These are phyloP conservation scores for Pelargonium citronellum DNA, from an alignment of 441 rosid genomes.

Conservation along the genomic window DNA sequence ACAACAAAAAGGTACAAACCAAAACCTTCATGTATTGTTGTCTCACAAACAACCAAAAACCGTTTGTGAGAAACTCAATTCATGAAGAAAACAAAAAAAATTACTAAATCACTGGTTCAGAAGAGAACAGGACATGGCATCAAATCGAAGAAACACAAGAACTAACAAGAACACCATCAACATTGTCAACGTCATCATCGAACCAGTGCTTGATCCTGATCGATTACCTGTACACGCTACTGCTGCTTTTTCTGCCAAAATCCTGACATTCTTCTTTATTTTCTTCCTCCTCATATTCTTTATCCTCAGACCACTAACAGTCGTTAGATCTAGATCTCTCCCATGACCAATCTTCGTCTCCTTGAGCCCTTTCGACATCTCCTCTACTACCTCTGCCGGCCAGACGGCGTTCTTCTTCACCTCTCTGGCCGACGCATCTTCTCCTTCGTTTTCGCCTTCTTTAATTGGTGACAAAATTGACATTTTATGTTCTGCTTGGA, in stretches of 20 bases:
- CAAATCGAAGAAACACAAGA: background rate
- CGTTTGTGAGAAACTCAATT: background rate
- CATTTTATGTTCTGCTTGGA: too few relatives aligned
- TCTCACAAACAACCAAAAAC: background rate
- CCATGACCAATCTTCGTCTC: slow-evolving; percentile 11
- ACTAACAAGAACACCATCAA: too few relatives aligned
- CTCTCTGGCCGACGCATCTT: slow-evolving; percentile 28
- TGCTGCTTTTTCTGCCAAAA: background rate
- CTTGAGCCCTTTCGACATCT: slow-evolving; percentile 19
- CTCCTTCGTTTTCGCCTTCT: slow-evolving; percentile 9
- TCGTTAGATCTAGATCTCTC: too few relatives aligned
- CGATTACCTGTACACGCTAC: background rate
- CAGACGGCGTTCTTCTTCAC: slow-evolving; percentile 28
- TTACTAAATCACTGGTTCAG: too few relatives aligned
- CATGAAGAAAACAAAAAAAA: background rate
- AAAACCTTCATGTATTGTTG: background rate
- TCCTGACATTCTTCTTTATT: background rate
- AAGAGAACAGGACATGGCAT: background rate
- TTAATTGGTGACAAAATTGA: background rate
- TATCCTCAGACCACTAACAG: background rate
- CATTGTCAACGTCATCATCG: too few relatives aligned
- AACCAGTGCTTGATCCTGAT: too few relatives aligned
- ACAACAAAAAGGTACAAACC: background rate
- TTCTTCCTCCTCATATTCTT: slow-evolving; percentile 16
- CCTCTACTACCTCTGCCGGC: slow-evolving; percentile 33